Conservation (phyloP, 306 rosid species). For the Glycine soja region DNA sequence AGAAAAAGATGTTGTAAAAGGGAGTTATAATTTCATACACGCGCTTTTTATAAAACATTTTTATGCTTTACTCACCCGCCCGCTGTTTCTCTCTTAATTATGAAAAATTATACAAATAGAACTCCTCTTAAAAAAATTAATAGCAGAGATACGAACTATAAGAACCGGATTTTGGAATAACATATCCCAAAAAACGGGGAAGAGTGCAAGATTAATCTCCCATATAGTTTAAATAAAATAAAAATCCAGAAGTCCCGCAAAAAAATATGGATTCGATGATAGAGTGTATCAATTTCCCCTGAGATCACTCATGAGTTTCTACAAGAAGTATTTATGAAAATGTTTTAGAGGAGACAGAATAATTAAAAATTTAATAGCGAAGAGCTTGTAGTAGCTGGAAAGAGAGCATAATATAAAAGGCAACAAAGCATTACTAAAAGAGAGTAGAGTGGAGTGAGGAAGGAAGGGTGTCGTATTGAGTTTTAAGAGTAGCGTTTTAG, state of each 20-base stretch:
- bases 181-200: slow-evolving; percentile 18
- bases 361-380: not conserved
- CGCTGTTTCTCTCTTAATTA: not conserved
- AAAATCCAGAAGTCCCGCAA: slow-evolving; percentile 56
- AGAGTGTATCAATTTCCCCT: not conserved
- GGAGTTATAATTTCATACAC: not conserved
- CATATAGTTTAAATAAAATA: slow-evolving; percentile 19
- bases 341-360: not conserved
- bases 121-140: not conserved
- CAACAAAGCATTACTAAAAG: not conserved
- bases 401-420: too few species aligned
- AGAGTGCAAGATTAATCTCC: slow-evolving; percentile 35
- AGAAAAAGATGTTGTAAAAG: not conserved
- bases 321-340: too few species aligned
- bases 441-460: not conserved
- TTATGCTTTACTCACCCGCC: not conserved
- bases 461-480: slow-evolving; percentile 42
- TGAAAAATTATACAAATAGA: not conserved
- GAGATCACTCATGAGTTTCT: not conserved
- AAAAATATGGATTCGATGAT: slow-evolving; percentile 39
- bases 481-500: slow-evolving; percentile 19
- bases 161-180: not conserved
- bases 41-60: not conserved
- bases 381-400: not conserved
- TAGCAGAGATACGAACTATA: slow-evolving; percentile 17